Evolutionary conservation across 2,329 filamentous ascomycete species (phyloP).

Genomic region (Boeremia lycopersici): DNA sequence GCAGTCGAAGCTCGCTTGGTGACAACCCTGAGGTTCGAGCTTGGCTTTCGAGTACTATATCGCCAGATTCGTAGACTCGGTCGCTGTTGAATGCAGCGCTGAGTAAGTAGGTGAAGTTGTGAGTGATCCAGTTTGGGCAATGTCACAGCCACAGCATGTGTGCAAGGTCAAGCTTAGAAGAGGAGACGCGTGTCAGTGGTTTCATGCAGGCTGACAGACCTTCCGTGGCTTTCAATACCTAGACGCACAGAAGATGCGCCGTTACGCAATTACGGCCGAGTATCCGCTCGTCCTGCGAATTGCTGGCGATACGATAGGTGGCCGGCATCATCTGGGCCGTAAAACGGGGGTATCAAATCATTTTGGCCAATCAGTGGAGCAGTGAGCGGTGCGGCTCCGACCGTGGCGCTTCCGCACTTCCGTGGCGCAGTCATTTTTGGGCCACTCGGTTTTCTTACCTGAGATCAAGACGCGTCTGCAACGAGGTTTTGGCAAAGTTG

Average conservation of each 20-base stretch:
- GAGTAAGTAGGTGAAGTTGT: conserved; percentile 16
- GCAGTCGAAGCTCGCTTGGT: conserved; percentile 8
- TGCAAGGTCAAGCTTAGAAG: conserved; percentile 2
- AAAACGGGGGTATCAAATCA: conserved; percentile 3
- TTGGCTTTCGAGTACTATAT: conserved; percentile 14
- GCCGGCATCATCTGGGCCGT: conserved; percentile 13
- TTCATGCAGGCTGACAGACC: conserved; percentile 13
- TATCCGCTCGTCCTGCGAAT: conserved; percentile 9
- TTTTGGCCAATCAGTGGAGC: conserved; percentile 6
- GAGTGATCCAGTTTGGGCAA: conserved; percentile 17
- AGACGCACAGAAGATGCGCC: conserved; percentile 3
- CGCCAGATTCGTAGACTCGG: conserved; percentile 18
- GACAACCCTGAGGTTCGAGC: conserved; percentile 6
- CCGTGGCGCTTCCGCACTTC: not conserved
- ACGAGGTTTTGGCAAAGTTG: too few species aligned
- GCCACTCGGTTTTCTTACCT: not conserved
- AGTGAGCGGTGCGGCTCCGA: conserved; percentile 5
- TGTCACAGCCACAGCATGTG: conserved; percentile 14
- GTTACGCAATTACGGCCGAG: conserved; percentile 18
- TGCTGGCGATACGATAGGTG: conserved; percentile 14
- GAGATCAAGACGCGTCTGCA: not conserved
- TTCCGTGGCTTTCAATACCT: conserved; percentile 8
- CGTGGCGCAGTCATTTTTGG: not conserved
- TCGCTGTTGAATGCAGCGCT: conserved; percentile 17
- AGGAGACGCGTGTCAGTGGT: conserved; percentile 10